Percentiles rank a stretch among this genome's conserved stretches.
These are phyloP conservation scores for Aspergillus alliaceus DNA, from an alignment of 2,329 filamentous ascomycete species.

Conservation along the genomic window DNA sequence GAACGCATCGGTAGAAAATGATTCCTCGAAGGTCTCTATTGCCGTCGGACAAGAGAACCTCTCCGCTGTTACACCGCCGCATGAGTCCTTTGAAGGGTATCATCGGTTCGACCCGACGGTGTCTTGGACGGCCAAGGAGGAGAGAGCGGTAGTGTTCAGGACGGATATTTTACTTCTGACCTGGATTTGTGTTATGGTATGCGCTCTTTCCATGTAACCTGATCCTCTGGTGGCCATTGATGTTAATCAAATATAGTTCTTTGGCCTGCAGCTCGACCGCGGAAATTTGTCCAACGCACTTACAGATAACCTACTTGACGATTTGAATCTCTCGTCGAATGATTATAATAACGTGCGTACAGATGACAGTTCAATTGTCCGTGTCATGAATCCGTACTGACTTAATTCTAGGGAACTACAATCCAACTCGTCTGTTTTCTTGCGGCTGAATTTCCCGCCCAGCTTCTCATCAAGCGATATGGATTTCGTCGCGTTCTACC, in stretches of 20 bases:
- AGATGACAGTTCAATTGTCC: no score
- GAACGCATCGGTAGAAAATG: constrained; percentile 3
- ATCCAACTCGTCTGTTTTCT: constrained; percentile 27
- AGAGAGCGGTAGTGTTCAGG: constrained; percentile 48
- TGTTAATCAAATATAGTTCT: constrained; percentile 24
- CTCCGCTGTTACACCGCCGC: constrained; percentile 26
- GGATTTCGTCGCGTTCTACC: constrained; percentile 49
- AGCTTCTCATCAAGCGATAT: constrained; percentile 48
- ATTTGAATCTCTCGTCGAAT: constrained; percentile 34
- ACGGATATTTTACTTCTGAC: constrained; percentile 30
- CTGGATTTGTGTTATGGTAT: constrained; percentile 26
- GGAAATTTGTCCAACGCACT: constrained; percentile 37
- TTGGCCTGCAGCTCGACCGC: constrained; percentile 34
- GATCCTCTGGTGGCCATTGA: background rate
- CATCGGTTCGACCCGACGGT: constrained; percentile 27
- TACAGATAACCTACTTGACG: constrained; percentile 38
- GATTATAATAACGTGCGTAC: constrained; percentile 38
- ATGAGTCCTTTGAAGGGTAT: constrained; percentile 28
- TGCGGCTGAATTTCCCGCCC: constrained; percentile 46
- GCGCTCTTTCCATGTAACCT: background rate
- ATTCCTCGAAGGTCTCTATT: constrained; percentile 14
- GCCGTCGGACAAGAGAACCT: constrained; percentile 27
- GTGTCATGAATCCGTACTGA: no score
- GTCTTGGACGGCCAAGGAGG: constrained; percentile 40
- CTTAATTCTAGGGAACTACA: constrained; percentile 25